A percentile compares a stretch with the other conserved stretches of the same genome.
Evolutionary conservation across 768 basidiomycete genomes (phyloP).

Genomic region (Serendipita sp.): DNA sequence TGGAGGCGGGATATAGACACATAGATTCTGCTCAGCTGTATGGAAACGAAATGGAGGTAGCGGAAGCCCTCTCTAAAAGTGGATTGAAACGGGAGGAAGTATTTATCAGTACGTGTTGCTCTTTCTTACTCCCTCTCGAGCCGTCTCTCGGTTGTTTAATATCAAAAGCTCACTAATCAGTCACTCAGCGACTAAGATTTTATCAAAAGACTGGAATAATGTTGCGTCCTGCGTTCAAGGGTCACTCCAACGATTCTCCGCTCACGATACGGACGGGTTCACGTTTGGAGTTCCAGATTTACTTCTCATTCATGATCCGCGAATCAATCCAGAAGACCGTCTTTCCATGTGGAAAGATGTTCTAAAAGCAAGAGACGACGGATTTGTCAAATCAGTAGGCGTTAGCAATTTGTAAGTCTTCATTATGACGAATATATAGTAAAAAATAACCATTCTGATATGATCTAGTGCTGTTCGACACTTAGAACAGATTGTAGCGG

Average conservation of each 20-base stretch:
- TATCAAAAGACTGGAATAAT: background rate
- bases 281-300: conserved; percentile 28
- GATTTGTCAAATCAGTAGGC: conserved; percentile 54
- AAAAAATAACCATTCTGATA: background rate
- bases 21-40: conserved; percentile 61
- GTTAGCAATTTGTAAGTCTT: conserved; percentile 64
- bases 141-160: background rate
- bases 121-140: background rate
- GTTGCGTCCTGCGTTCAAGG: background rate
- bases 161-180: background rate
- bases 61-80: conserved; percentile 21
- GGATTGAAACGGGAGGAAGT: conserved; percentile 39
- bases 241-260: background rate
- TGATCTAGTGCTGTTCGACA: conserved; percentile 45
- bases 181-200: background rate
- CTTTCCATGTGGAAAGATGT: conserved; percentile 60
- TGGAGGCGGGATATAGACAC: conserved; percentile 60
- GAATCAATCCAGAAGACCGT: conserved; percentile 43
- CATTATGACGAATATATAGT: background rate
- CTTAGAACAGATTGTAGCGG: conserved; percentile 51
- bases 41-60: conserved; percentile 19
- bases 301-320: conserved; percentile 62
- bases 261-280: background rate
- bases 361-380: conserved; percentile 35
- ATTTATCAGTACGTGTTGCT: conserved; percentile 44